Percentiles rank a stretch among this genome's conserved stretches.
These are phyloP conservation scores for Teratosphaeria epicoccoides DNA, from an alignment of 2,329 filamentous ascomycete species.

Conservation along the genomic window DNA sequence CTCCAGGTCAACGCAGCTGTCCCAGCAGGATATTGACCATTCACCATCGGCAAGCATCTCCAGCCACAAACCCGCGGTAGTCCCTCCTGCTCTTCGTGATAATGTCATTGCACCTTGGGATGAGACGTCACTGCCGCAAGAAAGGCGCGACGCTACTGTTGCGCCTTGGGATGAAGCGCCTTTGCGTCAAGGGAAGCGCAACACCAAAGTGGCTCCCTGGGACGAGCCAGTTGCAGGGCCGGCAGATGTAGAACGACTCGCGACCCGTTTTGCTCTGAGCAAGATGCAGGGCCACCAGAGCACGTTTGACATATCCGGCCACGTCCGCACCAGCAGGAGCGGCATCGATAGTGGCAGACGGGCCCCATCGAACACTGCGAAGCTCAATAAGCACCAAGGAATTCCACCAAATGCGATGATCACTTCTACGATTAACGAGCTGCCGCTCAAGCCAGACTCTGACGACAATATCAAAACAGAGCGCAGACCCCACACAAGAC, in stretches of 20 bases:
- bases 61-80: not conserved
- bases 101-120: not conserved
- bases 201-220: not conserved
- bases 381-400: too few species aligned
- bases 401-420: too few species aligned
- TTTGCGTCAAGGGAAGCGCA: not conserved
- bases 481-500: too few species aligned
- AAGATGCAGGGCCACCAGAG: not conserved
- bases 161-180: slow-evolving; percentile 5
- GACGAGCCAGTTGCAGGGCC: not conserved
- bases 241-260: not conserved
- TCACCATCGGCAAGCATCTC: too few species aligned
- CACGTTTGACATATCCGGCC: not conserved
- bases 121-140: slow-evolving; percentile 1
- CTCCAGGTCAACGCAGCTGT: not conserved
- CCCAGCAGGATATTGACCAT: not conserved
- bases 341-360: not conserved
- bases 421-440: too few species aligned
- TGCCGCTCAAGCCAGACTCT: too few species aligned
- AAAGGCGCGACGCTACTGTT: not conserved
- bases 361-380: not conserved
- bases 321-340: too few species aligned
- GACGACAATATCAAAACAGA: too few species aligned
- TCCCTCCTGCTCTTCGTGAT: not conserved
- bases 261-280: not conserved